Percentiles rank a stretch among this genome's conserved stretches.
Evolutionary conservation across 768 basidiomycete species (phyloP).

Genomic region (Kwoniella pini): DNA sequence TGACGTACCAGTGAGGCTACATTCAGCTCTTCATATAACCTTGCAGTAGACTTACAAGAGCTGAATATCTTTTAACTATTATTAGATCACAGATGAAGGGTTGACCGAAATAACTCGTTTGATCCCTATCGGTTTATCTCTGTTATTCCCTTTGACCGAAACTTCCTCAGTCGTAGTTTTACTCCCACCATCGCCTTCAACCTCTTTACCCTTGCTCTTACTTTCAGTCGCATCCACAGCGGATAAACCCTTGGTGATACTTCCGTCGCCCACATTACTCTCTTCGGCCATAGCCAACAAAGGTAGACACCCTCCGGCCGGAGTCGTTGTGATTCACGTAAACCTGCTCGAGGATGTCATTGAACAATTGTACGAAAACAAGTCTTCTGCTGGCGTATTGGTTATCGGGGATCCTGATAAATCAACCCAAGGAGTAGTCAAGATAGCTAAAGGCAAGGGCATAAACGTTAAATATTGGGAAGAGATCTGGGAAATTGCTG

Average conservation of each 20-base stretch:
- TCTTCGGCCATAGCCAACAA: conserved; percentile 55
- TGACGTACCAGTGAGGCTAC: conserved; percentile 26
- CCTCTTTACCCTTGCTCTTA: conserved; percentile 56
- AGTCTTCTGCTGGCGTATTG: conserved; percentile 66
- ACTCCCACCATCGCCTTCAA: conserved; percentile 59
- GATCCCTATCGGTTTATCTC: conserved; percentile 51
- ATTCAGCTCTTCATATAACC: not conserved
- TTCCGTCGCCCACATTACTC: conserved; percentile 66
- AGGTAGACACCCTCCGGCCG: conserved; percentile 33
- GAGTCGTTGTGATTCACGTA: conserved; percentile 32
- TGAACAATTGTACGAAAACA: conserved; percentile 68
- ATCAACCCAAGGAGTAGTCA: conserved; percentile 58
- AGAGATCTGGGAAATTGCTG: conserved; percentile 66
- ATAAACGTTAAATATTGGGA: conserved; percentile 63
- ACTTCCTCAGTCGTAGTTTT: conserved; percentile 64
- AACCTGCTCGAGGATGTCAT: conserved; percentile 57
- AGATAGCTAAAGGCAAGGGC: conserved; percentile 58
- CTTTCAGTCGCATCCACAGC: conserved; percentile 34
- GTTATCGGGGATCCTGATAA: conserved; percentile 66
- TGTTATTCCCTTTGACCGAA: conserved; percentile 65
- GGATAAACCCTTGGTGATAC: conserved; percentile 48
- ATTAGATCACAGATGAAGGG: conserved; percentile 60
- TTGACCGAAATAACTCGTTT: conserved; percentile 31
- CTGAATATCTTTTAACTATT: conserved; percentile 50
- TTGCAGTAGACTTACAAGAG: not conserved